Conservation (phyloP, 306 rosid genomes). For the Dalbergia cultrata region DNA sequence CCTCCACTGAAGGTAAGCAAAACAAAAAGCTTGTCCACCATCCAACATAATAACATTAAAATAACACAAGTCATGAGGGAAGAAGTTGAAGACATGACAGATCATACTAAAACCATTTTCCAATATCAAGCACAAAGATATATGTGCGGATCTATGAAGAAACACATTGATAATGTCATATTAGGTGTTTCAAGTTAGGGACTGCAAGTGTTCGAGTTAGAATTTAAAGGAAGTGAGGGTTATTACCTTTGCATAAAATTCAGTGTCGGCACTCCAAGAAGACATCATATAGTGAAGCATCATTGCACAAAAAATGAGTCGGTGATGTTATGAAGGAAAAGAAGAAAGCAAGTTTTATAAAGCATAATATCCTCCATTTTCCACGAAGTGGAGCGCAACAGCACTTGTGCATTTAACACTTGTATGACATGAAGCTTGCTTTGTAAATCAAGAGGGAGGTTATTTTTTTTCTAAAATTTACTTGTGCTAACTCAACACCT, state of each 20-base stretch:
- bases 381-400: conserved; percentile 40
- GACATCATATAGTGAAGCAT: conserved; percentile 45
- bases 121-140: background rate
- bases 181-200: conserved; percentile 28
- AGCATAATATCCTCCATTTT: conserved; percentile 21
- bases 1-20: conserved; percentile 35
- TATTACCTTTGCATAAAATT: conserved; percentile 49
- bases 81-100: background rate
- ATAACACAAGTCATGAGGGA: conserved; percentile 13
- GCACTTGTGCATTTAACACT: conserved; percentile 37
- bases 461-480: conserved; percentile 29
- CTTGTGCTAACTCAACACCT: conserved; percentile 31
- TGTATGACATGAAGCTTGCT: background rate
- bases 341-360: conserved; percentile 41
- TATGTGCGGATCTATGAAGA: conserved; percentile 28
- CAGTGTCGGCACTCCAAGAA: conserved; percentile 34
- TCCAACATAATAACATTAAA: conserved; percentile 29
- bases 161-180: conserved; percentile 27
- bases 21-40: conserved; percentile 40
- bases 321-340: conserved; percentile 34
- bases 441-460: conserved; percentile 12
- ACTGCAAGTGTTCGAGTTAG: conserved; percentile 23
- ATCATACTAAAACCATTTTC: conserved; percentile 29
- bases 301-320: conserved; percentile 31
- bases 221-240: conserved; percentile 29